Evolutionary conservation across 345 rosid species (phyloP).

Genomic region (Hevea brasiliensis): DNA sequence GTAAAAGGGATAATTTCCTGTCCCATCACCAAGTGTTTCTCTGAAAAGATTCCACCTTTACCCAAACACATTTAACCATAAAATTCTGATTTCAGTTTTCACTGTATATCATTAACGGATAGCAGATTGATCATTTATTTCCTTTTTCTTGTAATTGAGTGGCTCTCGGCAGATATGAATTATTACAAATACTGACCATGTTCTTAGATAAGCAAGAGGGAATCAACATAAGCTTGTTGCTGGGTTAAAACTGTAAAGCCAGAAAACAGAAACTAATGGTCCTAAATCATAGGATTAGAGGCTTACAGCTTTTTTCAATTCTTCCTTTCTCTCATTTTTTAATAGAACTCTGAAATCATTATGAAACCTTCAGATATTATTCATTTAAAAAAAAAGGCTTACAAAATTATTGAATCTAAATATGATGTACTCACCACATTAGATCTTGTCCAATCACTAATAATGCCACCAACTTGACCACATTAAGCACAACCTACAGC

Average conservation of each 20-base stretch:
- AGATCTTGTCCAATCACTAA: background rate
- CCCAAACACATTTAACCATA: no score
- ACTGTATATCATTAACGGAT: no score
- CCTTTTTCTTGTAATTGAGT: no score
- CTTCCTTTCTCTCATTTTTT: background rate
- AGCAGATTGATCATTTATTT: no score
- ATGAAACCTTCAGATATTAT: background rate
- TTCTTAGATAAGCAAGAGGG: background rate
- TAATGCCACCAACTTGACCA: background rate
- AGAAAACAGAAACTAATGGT: background rate
- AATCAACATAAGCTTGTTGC: background rate
- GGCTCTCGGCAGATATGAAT: no score
- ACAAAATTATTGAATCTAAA: background rate
- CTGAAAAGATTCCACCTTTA: no score
- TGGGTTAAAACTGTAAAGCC: background rate
- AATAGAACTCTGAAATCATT: background rate
- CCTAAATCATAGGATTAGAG: background rate
- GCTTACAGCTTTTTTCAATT: background rate
- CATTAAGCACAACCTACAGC: background rate
- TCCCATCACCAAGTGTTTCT: no score
- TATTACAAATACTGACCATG: no score
- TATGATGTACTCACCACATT: background rate
- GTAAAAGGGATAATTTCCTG: no score
- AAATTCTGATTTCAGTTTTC: no score
- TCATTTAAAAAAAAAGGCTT: background rate